Evolutionary conservation across 2,329 filamentous ascomycete species (phyloP).

Genomic region (Xylaria sp.): DNA sequence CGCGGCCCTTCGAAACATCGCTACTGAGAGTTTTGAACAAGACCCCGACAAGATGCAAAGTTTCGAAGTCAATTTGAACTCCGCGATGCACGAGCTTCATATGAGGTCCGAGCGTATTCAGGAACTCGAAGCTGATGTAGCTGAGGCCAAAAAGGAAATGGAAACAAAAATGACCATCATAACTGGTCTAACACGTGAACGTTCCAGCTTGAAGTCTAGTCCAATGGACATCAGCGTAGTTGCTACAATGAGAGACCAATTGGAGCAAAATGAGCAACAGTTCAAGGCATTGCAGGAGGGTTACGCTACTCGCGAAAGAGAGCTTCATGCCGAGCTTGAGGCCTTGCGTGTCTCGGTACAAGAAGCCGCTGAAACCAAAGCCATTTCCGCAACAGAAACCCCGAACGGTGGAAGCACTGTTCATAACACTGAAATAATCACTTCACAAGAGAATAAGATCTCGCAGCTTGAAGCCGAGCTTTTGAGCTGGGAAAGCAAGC

Average conservation of each 20-base stretch:
- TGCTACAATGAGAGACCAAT: constrained; percentile 84
- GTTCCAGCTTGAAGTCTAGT: constrained; percentile 84
- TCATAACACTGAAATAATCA: constrained; percentile 48
- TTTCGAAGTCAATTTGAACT: constrained; percentile 91
- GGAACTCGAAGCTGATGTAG: constrained; percentile 85
- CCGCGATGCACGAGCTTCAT: constrained; percentile 92
- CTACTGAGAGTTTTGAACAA: constrained; percentile 83
- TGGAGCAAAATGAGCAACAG: constrained; percentile 86
- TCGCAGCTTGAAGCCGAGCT: constrained; percentile 76
- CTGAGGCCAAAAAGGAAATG: constrained; percentile 91
- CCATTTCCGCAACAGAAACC: constrained; percentile 31
- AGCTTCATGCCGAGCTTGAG: constrained; percentile 77
- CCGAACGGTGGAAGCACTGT: constrained; percentile 49
- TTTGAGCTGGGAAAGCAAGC: constrained; percentile 78
- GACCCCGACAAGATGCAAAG: constrained; percentile 87
- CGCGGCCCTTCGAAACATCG: constrained; percentile 87
- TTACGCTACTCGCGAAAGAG: constrained; percentile 78
- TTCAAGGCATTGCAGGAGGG: constrained; percentile 77
- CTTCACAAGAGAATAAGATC: constrained; percentile 67
- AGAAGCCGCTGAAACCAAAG: constrained; percentile 43
- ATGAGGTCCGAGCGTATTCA: constrained; percentile 88
- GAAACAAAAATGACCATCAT: constrained; percentile 97
- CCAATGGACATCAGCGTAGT: constrained; percentile 93
- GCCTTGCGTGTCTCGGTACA: constrained; percentile 68
- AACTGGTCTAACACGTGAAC: constrained; percentile 89